Evolutionary conservation across 805 yeast species (phyloP).

Genomic region (Candida arabinofermentans): DNA sequence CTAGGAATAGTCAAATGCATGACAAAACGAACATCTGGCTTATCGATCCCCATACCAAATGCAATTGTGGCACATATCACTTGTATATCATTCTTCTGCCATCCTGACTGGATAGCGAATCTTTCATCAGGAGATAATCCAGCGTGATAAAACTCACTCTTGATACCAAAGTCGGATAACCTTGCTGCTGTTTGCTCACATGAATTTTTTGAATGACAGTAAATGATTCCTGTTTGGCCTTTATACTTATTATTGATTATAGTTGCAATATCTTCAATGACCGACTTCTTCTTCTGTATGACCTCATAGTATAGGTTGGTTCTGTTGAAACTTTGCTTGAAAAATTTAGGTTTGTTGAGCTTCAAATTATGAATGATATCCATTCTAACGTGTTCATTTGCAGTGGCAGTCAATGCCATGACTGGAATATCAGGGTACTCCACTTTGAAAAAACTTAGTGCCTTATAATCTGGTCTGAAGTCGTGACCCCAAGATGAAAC

Average conservation of each 20-base stretch:
- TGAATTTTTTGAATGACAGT: conserved; percentile 84
- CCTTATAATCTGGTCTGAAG: conserved; percentile 92
- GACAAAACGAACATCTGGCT: conserved; percentile 90
- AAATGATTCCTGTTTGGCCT: conserved; percentile 78
- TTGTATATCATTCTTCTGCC: conserved; percentile 73
- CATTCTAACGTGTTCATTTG: conserved; percentile 81
- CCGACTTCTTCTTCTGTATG: conserved; percentile 54
- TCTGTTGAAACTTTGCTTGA: conserved; percentile 91
- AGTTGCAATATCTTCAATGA: conserved; percentile 55
- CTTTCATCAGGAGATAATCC: conserved; percentile 86
- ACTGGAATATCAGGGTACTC: conserved; percentile 79
- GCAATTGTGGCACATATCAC: conserved; percentile 97
- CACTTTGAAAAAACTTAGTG: conserved; percentile 64
- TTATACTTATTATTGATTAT: conserved; percentile 47
- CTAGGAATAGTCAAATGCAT: conserved; percentile 86
- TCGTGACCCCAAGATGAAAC: conserved; percentile 99
- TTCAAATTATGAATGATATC: conserved; percentile 81
- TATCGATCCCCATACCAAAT: conserved; percentile 99
- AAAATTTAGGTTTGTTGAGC: conserved; percentile 54
- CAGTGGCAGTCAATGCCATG: conserved; percentile 97
- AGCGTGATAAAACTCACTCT: conserved; percentile 81
- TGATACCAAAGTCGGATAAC: conserved; percentile 57
- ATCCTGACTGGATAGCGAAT: conserved; percentile 60
- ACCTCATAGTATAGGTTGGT: conserved; percentile 81
- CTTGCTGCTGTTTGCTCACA: conserved; percentile 79